Evolutionary conservation across 129 eudicot species (phyloP), one percentile per base, ranked within the genome.

Genomic region (Ambrosia artemisiifolia): DNA sequence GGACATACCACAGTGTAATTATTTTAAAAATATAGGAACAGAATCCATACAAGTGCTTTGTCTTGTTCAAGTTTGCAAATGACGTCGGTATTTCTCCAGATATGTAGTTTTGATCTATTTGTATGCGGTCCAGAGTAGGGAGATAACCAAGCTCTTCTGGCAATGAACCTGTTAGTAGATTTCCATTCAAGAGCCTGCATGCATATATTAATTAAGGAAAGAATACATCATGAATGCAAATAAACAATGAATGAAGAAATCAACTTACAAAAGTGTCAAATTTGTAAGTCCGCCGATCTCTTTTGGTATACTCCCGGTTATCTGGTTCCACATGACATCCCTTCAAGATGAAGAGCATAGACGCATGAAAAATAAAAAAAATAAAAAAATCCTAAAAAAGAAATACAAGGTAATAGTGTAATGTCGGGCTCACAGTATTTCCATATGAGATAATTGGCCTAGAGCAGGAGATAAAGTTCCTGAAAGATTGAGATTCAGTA

Each of bases 181-280:
- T 91, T 71, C 97, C 97, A 77, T 86, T 91, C 81, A 91, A 78
- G 70, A 91, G 88, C 87, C 97, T 91, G 90, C 63, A 84, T 56
- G 72, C 66, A 71, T 53, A 82, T 56, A 75, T 66, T 4, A 67
- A 75, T 66, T 4, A 67, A 71, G 36, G 44, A 33, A 70, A 28
- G n/a, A 44, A 57, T 5, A 46, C 42, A 57, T 40, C 20, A 71
- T 12, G 28, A 17, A 51, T 62, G 40, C 54, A 65, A 63, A 50
- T 32, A 11, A 70, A 32, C 11, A 48, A 57, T 34, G 42, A 19
- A 77, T 30, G 14, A 43, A 59, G 65, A 16, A 54, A 68, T 64
- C 30, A 57, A 84, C 96, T 84, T 82, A 88, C 97, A 88, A 49
- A 60, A 88, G 82, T 71, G 67, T 73, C 74, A 91, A 78, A 46